Base-by-base conservation (phyloP, 805 yeast species). In the Cyberlindnera sargentensis region DNA sequence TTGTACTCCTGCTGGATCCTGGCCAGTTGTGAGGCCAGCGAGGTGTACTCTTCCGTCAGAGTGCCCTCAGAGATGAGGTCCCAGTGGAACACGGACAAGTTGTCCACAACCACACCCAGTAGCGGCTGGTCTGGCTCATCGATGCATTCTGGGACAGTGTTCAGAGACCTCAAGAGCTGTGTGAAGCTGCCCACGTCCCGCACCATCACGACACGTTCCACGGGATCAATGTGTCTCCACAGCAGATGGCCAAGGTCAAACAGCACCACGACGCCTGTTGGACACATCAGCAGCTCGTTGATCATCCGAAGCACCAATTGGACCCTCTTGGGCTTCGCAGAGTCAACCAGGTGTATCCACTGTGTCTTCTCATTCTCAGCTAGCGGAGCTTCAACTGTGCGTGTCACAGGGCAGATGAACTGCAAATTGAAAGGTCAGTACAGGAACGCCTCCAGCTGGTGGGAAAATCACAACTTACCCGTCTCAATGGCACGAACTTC, bases 231-330 rank as follows among this genome's bases (percentile, higher is more conserved):
- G 20, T 15, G 20, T 15, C 20, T 15, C 20, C 20, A 15, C 20
- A 15, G 20, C 20, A 15, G 20, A 15, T 40, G 44, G n/a, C 42
- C 48, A 6, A 44, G 41, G 26, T 50, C 53, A 26, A 50, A 23
- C 8, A 50, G 7, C 24, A 36, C 36, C 4, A n/a, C 27, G 7
- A 31, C 15, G 33, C 15, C 37, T 5, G 7, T 15, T 29, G 37
- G 31, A 10, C 11, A 8, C n/a, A 24, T 10, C 24, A 25, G 28
- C 20, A 15, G 20, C 20, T 15, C 20, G 20, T 15, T 15, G 10
- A 39, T 32, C 10, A 32, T 24, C 31, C 11, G 30, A n/a, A 20
- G n/a, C n/a, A 39, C 6, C 23, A 39, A 9, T 31, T 23, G 27
- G 24, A 32, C 8, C 9, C 41, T 26, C 25, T 23, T 20, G 9